Evolutionary conservation across 2,329 filamentous ascomycete species (phyloP), one percentile per base, ranked within the genome.

Genomic region (Graphiopsis chlorocephala): DNA sequence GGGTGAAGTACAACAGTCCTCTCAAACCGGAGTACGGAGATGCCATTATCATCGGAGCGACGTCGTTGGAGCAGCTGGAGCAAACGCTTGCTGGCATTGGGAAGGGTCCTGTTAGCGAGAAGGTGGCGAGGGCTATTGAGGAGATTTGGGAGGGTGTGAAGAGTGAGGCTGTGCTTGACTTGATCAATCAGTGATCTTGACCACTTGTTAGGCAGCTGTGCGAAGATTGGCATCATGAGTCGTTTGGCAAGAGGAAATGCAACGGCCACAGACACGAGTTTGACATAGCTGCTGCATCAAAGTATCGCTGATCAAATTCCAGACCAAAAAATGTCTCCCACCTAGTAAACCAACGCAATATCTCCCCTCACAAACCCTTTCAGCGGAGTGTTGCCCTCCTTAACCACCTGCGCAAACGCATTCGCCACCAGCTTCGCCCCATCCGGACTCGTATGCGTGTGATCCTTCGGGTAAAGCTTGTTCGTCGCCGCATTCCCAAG

Each of bases 381-480:
- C 53, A 64, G 20, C 42, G 61, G 52, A 10, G n/a, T 59, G 8
- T 53, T 47, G 1, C 53, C 61, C 53, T 58, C 61, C 53, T 23
- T 58, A 4, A 52, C 61, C 7, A 33, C 86, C 77, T 86, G 86
- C 31, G 86, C 82, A 69, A 88, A 89, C 5, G 84, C 82, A 69
- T 84, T 78, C 0, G 85, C 82, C 61, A 85, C 83, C 4, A 83
- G 76, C 65, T 85, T 78, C 1, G 87, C 86, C n/a, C 86, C 83
- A 29, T 75, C 77, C 0, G 84, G 77, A 60, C 81, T 83, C 1
- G 86, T 88, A 73, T 89, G 87, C 0, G 86, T 89, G 73, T 89
- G 86, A 69, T 88, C 86, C 23, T 80, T 80, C 0, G 86, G 84
- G 66, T 83, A 90, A 67, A 82, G 79, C 0, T 78, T 76, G 72